Evolutionary conservation across 495 filamentous ascomycete genomes (phyloP).

Genomic region (Oleoguttula mirabilis): DNA sequence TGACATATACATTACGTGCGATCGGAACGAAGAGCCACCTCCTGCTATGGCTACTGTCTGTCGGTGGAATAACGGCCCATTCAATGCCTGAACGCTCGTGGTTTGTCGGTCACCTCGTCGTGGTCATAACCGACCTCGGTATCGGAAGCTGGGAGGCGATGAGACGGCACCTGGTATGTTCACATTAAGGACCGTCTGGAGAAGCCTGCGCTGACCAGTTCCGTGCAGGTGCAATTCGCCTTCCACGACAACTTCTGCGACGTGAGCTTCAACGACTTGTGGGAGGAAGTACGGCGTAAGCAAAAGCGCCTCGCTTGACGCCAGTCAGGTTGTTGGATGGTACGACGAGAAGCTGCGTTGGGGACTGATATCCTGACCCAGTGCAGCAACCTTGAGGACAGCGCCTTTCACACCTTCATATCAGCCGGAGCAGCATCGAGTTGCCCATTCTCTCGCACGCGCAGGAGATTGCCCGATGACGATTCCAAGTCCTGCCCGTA

Average conservation of each 20-base stretch:
- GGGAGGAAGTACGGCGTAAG: conserved; percentile 6
- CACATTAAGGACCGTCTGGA: too few species aligned
- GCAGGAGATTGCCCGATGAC: too few species aligned
- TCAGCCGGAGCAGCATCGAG: too few species aligned
- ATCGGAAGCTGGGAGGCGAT: conserved; percentile 4
- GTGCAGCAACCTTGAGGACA: too few species aligned
- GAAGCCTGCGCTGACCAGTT: too few species aligned
- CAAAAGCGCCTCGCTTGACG: conserved; percentile 2
- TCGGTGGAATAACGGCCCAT: conserved; percentile 15
- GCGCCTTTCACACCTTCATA: too few species aligned
- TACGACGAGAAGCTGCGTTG: too few species aligned
- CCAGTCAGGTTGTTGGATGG: too few species aligned
- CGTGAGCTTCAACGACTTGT: neutral
- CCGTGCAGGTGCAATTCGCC: too few species aligned
- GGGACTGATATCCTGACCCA: too few species aligned
- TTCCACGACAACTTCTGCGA: conserved; percentile 17
- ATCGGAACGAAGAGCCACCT: conserved; percentile 7
- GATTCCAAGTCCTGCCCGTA: too few species aligned
- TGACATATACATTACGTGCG: conserved; percentile 6
- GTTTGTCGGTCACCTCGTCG: conserved; percentile 16
- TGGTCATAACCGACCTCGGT: conserved; percentile 11
- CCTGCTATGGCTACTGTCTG: conserved; percentile 15
- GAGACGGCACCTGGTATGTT: conserved; percentile 7
- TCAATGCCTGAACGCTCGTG: conserved; percentile 16
- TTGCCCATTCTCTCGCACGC: too few species aligned